Evolutionary conservation across 2,329 filamentous ascomycete genomes (phyloP).

Genomic region (Drechslerella stenobrocha): DNA sequence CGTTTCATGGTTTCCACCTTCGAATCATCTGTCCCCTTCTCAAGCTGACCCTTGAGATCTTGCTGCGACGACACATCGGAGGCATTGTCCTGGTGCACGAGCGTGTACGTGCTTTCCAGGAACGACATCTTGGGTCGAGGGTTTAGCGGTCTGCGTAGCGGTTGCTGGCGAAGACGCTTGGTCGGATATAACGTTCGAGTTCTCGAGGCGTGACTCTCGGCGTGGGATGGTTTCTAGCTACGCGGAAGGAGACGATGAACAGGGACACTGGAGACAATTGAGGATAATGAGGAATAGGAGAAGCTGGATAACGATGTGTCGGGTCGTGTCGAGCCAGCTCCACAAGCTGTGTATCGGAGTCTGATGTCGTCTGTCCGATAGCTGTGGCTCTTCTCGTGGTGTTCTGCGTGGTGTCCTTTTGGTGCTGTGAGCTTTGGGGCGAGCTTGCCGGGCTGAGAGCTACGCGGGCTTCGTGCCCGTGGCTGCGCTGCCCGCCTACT

Average conservation of each 20-base stretch:
- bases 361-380: constrained; percentile 22
- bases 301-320: constrained; percentile 11
- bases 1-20: constrained; percentile 96
- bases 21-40: constrained; percentile 89
- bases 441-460: constrained; percentile 17
- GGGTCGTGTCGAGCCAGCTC: constrained; percentile 10
- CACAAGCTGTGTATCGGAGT: constrained; percentile 7
- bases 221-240: constrained; percentile 5
- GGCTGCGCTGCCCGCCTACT: constrained; percentile 22
- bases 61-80: constrained; percentile 87
- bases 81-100: constrained; percentile 97
- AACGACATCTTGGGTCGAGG: constrained; percentile 76
- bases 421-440: constrained; percentile 20
- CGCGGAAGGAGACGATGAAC: not conserved
- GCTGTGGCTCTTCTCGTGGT: constrained; percentile 6
- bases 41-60: constrained; percentile 87
- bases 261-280: constrained; percentile 5
- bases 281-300: not conserved
- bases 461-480: constrained; percentile 29
- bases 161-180: constrained; percentile 16
- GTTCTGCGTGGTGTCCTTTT: constrained; percentile 33
- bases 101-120: constrained; percentile 90
- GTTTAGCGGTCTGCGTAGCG: constrained; percentile 55
- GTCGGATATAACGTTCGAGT: constrained; percentile 13
- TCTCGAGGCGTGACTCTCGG: not conserved